Evolutionary conservation across 1,284 basidiomycete species (phyloP).

Genomic region (Moesziomyces aphidis): DNA sequence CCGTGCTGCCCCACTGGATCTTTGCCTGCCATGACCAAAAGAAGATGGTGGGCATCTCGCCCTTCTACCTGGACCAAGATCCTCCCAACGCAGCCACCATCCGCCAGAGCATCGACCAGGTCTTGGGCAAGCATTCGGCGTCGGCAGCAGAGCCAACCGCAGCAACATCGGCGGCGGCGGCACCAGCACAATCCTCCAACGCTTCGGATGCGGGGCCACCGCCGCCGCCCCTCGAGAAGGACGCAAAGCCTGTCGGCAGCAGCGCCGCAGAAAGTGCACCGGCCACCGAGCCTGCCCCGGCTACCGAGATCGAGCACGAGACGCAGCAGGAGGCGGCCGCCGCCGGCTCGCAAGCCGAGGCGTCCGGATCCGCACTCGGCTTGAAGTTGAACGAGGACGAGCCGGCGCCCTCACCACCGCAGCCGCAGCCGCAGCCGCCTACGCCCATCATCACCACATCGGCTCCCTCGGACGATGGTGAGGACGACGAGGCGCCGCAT

Average conservation of each 20-base stretch:
- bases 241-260: slow-evolving; percentile 1
- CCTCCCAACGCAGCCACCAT: slow-evolving; percentile 60
- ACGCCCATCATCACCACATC: slow-evolving; percentile 43
- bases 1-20: slow-evolving; percentile 67
- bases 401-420: not conserved
- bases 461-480: slow-evolving; percentile 30
- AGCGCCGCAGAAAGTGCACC: not conserved
- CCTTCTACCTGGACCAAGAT: slow-evolving; percentile 63
- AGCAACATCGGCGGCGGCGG: slow-evolving; percentile 6
- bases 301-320: slow-evolving; percentile 2
- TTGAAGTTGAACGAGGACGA: slow-evolving; percentile 11
- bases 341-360: not conserved
- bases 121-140: slow-evolving; percentile 23
- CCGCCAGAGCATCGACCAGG: slow-evolving; percentile 32
- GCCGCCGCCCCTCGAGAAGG: slow-evolving; percentile 32
- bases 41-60: slow-evolving; percentile 65
- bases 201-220: slow-evolving; percentile 8
- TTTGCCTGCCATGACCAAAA: slow-evolving; percentile 64
- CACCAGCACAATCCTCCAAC: not conserved
- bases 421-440: not conserved
- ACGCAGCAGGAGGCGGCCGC: slow-evolving; percentile 1
- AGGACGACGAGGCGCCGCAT: slow-evolving; percentile 3
- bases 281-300: not conserved
- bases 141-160: slow-evolving; percentile 2
- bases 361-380: slow-evolving; percentile 27